A percentile compares a stretch with the other conserved stretches of the same genome.
Evolutionary conservation across 1,284 basidiomycete species (phyloP).

Genomic region (Microbotryum violaceum): DNA sequence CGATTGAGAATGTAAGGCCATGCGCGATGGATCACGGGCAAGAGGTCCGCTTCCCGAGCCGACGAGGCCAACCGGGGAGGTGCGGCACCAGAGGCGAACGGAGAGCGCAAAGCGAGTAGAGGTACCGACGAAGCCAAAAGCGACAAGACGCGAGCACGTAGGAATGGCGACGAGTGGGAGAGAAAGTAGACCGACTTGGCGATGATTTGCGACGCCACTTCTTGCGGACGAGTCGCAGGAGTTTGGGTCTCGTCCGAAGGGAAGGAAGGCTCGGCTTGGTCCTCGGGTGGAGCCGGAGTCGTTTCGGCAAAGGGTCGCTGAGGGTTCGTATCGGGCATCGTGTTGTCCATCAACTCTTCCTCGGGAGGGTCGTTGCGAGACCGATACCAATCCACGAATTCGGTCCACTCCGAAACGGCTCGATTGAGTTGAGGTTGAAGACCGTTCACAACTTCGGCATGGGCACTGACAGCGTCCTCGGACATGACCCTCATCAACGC

Average conservation of each 20-base stretch:
- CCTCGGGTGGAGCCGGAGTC: background rate
- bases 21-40: conserved; percentile 71
- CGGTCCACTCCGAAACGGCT: conserved; percentile 36
- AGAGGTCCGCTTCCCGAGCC: conserved; percentile 54
- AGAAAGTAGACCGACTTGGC: conserved; percentile 78
- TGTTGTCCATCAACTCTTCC: conserved; percentile 45
- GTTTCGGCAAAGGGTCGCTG: conserved; percentile 23
- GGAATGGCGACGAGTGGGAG: conserved; percentile 71
- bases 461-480: conserved; percentile 47
- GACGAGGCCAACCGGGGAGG: conserved; percentile 22
- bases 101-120: conserved; percentile 51
- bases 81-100: background rate
- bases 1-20: conserved; percentile 86
- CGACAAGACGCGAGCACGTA: conserved; percentile 69
- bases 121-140: conserved; percentile 65
- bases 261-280: background rate
- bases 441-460: conserved; percentile 19
- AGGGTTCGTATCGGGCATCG: conserved; percentile 36
- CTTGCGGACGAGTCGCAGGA: conserved; percentile 6
- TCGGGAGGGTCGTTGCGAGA: conserved; percentile 46
- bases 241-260: background rate
- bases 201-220: conserved; percentile 51
- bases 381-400: conserved; percentile 58
- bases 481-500: conserved; percentile 71
- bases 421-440: too few species aligned